A percentile compares a stretch with the other conserved stretches of the same genome.
phyloP scores from a whole-genome alignment of 2,329 filamentous ascomycete genomes.

The Diplocarpon rosae region DNA sequence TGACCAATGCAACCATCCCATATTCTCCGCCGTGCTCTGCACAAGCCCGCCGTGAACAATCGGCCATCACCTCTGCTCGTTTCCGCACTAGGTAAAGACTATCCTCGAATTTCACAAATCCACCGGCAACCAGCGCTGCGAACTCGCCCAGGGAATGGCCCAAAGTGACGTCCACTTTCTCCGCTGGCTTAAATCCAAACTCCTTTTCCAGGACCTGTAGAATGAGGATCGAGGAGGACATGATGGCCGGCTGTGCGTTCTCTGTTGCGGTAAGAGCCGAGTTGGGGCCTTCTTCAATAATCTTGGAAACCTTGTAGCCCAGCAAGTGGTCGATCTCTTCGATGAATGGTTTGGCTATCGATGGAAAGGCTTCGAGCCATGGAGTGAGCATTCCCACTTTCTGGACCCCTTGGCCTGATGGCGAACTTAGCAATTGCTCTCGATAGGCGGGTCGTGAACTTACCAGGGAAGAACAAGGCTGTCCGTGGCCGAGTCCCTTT shows the following conservation, averaged over 20 bases:
- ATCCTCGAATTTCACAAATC: constrained; percentile 67
- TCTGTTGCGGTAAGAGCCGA: constrained; percentile 67
- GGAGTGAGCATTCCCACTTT: constrained; percentile 77
- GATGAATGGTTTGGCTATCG: constrained; percentile 62
- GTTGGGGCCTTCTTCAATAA: constrained; percentile 74
- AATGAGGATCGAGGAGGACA: constrained; percentile 87
- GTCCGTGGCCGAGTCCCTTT: constrained; percentile 25
- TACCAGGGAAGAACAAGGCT: constrained; percentile 31
- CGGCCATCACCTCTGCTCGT: constrained; percentile 74
- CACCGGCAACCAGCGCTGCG: constrained; percentile 75
- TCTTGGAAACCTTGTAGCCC: constrained; percentile 60
- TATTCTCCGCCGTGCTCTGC: constrained; percentile 67
- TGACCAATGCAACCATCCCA: constrained; percentile 89
- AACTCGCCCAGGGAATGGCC: constrained; percentile 93
- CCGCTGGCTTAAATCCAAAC: constrained; percentile 62
- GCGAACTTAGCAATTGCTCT: constrained; percentile 5
- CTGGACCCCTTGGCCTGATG: constrained; percentile 73
- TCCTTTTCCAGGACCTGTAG: constrained; percentile 77
- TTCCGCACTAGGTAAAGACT: constrained; percentile 65
- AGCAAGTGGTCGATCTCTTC: constrained; percentile 77
- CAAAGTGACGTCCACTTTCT: constrained; percentile 69
- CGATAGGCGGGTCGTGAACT: constrained; percentile 1
- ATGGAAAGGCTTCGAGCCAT: constrained; percentile 80
- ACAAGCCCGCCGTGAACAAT: constrained; percentile 57
- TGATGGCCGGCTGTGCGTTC: constrained; percentile 89